Conservation (phyloP, 2,329 filamentous ascomycete genomes). For the Bipolaris gigantea region DNA sequence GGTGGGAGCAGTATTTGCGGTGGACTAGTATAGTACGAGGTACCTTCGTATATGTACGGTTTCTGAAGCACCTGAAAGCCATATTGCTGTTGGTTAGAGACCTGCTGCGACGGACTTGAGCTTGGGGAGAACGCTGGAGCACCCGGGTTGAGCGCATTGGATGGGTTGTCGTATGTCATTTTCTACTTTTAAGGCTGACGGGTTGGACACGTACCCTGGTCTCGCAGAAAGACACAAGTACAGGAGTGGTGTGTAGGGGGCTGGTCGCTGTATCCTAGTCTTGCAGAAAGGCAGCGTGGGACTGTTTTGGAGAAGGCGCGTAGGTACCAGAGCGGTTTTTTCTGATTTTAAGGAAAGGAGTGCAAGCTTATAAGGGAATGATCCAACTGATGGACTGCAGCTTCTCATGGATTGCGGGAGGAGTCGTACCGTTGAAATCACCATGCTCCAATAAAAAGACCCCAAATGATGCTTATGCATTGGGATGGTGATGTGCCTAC, state of each 20-base stretch:
- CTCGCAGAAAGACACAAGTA: background rate
- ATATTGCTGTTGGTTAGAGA: background rate
- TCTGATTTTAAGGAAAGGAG: no score
- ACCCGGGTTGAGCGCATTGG: background rate
- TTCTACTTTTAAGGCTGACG: background rate
- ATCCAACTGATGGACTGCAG: no score
- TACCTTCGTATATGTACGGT: background rate
- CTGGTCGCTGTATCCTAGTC: background rate
- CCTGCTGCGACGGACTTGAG: background rate
- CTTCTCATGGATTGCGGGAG: background rate
- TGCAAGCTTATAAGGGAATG: no score
- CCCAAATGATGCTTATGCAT: background rate
- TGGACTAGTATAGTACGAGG: background rate
- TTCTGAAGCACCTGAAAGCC: no score
- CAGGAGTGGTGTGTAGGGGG: background rate
- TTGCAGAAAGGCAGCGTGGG: background rate
- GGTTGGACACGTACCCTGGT: background rate
- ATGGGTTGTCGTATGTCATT: background rate
- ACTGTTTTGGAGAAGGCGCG: no score
- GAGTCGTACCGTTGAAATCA: background rate
- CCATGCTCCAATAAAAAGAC: slow-evolving; percentile 3
- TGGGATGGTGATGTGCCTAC: background rate
- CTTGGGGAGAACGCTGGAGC: background rate
- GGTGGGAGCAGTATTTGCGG: background rate
- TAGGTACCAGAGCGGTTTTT: no score